These are phyloP conservation scores for Elasticomyces elasticus DNA, from an alignment of 495 filamentous ascomycete species.

Conservation along the genomic window DNA sequence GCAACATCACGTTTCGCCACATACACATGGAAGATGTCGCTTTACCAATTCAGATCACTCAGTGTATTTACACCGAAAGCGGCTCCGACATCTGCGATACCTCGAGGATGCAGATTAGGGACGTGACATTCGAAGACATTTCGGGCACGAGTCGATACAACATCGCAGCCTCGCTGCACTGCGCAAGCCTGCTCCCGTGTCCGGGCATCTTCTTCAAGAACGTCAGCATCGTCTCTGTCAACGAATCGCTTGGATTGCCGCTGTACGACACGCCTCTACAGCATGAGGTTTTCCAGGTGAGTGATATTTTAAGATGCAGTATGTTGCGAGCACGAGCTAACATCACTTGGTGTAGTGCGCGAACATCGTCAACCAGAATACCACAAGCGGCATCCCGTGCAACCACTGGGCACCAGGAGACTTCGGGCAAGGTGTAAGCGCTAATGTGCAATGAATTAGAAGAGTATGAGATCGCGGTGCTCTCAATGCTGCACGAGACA, in stretches of 20 bases:
- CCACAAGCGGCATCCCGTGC: slow-evolving; percentile 17
- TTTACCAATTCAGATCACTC: slow-evolving; percentile 50
- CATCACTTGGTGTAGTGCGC: slow-evolving; percentile 5
- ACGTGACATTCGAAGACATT: slow-evolving; percentile 47
- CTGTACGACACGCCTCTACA: slow-evolving; percentile 8
- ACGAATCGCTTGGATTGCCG: slow-evolving; percentile 12
- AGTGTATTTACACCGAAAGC: slow-evolving; percentile 44
- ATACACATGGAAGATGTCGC: slow-evolving; percentile 46
- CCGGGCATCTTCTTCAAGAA: slow-evolving; percentile 40
- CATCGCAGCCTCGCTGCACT: slow-evolving; percentile 46
- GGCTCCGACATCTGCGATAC: slow-evolving; percentile 39
- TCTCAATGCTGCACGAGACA: no score
- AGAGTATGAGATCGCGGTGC: no score
- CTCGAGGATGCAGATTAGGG: slow-evolving; percentile 36
- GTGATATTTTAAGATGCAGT: no score
- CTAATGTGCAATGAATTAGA: slow-evolving; percentile 12
- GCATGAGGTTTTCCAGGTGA: slow-evolving; percentile 1
- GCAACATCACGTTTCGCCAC: slow-evolving; percentile 35
- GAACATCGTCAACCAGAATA: slow-evolving; percentile 18
- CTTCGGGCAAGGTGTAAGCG: slow-evolving; percentile 7
- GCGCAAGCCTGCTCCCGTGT: slow-evolving; percentile 40
- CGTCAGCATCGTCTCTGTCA: slow-evolving; percentile 36
- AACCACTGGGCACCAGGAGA: slow-evolving; percentile 14
- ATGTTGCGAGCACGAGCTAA: no score
- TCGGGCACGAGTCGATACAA: slow-evolving; percentile 46